A percentile compares a stretch with the other conserved stretches of the same genome.
Conservation (phyloP, 1,139 yeast species). For the Geotrichum cucujoidarum region DNA sequence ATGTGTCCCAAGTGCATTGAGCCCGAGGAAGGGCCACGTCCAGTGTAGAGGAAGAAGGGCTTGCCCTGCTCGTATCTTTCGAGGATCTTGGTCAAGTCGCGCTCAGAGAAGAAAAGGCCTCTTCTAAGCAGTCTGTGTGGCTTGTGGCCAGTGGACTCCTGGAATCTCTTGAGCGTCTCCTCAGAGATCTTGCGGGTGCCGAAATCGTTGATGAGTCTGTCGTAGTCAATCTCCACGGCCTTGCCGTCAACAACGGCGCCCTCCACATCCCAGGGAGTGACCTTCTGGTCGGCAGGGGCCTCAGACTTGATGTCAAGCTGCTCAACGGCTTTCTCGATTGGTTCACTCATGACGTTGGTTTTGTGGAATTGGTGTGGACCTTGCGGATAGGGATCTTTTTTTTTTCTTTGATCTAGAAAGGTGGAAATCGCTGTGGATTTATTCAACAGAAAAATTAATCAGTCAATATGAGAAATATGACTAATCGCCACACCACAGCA, state of each 20-base stretch:
- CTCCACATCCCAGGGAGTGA: slow-evolving; percentile 99
- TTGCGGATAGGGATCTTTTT: not conserved
- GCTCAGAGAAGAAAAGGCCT: slow-evolving; percentile 89
- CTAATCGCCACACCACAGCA: too few relatives aligned
- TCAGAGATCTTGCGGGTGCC: slow-evolving; percentile 73
- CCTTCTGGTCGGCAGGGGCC: slow-evolving; percentile 41
- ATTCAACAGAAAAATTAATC: not conserved
- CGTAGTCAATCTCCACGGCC: slow-evolving; percentile 84
- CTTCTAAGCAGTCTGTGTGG: slow-evolving; percentile 92
- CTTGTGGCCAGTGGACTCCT: slow-evolving; percentile 74
- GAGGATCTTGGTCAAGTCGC: slow-evolving; percentile 76
- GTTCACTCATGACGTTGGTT: slow-evolving; percentile 12
- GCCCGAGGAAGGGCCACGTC: slow-evolving; percentile 95
- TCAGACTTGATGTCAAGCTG: slow-evolving; percentile 17
- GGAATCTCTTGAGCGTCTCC: slow-evolving; percentile 73
- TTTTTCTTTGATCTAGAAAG: not conserved
- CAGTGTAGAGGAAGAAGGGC: slow-evolving; percentile 93
- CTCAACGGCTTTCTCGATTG: slow-evolving; percentile 21
- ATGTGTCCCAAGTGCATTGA: slow-evolving; percentile 97
- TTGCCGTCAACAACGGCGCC: slow-evolving; percentile 97
- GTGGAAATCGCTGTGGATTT: too few relatives aligned
- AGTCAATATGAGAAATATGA: not conserved
- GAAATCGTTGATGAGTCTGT: slow-evolving; percentile 75
- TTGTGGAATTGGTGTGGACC: not conserved
- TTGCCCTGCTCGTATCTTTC: slow-evolving; percentile 91